Conservation (phyloP, 1,139 yeast species). For the Dujonia santamariae region DNA sequence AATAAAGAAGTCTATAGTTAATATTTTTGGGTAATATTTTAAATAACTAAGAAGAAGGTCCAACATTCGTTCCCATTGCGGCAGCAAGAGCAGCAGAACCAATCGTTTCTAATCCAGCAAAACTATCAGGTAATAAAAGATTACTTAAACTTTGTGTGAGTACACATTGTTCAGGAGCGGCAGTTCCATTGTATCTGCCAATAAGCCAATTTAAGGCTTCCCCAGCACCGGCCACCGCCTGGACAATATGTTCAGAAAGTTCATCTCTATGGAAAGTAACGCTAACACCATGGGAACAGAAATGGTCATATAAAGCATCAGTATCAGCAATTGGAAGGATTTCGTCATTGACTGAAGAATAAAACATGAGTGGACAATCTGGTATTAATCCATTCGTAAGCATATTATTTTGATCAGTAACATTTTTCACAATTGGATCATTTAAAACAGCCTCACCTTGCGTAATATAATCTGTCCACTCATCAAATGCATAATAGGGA, state of each 20-base stretch:
- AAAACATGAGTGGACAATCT: constrained; percentile 11
- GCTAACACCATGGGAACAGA: constrained; percentile 11
- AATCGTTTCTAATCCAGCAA: too few relatives aligned
- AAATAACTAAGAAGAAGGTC: too few relatives aligned
- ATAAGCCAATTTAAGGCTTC: constrained; percentile 14
- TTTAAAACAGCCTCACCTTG: constrained; percentile 4
- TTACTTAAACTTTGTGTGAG: too few relatives aligned
- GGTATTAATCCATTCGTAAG: constrained; percentile 9
- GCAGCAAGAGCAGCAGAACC: too few relatives aligned
- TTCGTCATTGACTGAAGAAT: constrained; percentile 11
- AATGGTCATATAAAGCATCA: constrained; percentile 8
- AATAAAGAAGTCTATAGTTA: too few relatives aligned
- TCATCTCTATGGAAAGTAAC: constrained; percentile 11
- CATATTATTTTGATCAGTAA: constrained; percentile 3
- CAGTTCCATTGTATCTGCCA: constrained; percentile 9
- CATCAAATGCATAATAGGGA: constrained; percentile 1
- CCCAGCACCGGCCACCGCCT: constrained; percentile 13
- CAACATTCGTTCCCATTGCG: too few relatives aligned
- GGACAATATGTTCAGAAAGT: constrained; percentile 10
- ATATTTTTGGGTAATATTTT: too few relatives aligned
- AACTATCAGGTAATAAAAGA: too few relatives aligned
- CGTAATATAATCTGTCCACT: constrained; percentile 1
- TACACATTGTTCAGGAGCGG: too few relatives aligned
- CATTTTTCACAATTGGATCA: constrained; percentile 8
- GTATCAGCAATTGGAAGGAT: constrained; percentile 11